These are phyloP conservation scores for Setaria viridis DNA, from an alignment of 202 grass and related monocot species.

Conservation along the genomic window DNA sequence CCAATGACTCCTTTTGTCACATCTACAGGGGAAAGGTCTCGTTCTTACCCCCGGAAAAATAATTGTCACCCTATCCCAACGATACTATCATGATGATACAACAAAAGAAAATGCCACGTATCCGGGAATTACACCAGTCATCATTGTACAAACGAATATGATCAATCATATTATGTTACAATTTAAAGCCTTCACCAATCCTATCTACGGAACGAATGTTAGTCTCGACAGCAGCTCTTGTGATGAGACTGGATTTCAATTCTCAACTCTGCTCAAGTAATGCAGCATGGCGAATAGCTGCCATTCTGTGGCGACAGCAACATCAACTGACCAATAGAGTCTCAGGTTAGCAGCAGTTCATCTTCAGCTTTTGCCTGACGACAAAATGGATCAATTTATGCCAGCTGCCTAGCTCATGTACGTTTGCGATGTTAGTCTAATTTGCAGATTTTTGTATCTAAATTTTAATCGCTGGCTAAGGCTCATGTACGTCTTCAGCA, in stretches of 20 bases:
- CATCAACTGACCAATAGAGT: too few species aligned
- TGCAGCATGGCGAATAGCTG: too few species aligned
- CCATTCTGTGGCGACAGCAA: too few species aligned
- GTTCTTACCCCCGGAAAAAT: not conserved
- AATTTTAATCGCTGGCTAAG: too few species aligned
- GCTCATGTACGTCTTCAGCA: too few species aligned
- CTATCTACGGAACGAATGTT: constrained; percentile 40
- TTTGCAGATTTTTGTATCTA: too few species aligned
- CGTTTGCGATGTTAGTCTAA: too few species aligned
- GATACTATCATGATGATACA: constrained; percentile 33
- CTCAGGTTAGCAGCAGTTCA: too few species aligned
- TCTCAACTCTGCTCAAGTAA: too few species aligned
- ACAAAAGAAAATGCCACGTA: constrained; percentile 12
- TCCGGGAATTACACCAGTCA: not conserved
- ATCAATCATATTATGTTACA: constrained; percentile 38
- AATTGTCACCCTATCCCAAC: not conserved
- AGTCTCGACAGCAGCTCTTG: not conserved
- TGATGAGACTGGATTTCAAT: not conserved
- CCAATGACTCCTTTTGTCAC: not conserved
- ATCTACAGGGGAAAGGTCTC: not conserved
- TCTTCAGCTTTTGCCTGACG: too few species aligned
- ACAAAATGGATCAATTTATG: too few species aligned
- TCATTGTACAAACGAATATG: constrained; percentile 35
- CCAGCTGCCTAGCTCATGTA: too few species aligned
- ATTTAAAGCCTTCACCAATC: constrained; percentile 25